Evolutionary conservation across 148 eudicot species (phyloP).

Genomic region (Chenopodium album): DNA sequence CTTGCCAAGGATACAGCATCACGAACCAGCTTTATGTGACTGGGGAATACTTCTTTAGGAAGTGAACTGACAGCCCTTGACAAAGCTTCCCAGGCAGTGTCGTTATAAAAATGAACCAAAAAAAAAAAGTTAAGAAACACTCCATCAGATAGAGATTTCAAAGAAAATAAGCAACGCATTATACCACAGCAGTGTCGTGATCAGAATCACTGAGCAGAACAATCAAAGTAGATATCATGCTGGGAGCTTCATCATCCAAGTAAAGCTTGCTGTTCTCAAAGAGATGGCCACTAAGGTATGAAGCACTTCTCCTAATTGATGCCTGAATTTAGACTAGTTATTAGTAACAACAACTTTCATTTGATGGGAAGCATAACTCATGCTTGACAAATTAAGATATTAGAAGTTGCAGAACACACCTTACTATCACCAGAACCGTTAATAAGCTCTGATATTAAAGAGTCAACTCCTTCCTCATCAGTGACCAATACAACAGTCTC

Average conservation of each 20-base stretch:
- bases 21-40: constrained; percentile 84
- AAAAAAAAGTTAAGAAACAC: constrained; percentile 26
- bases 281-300: constrained; percentile 83
- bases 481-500: constrained; percentile 94
- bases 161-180: constrained; percentile 9
- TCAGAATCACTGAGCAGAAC: constrained; percentile 93
- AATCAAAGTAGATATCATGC: constrained; percentile 79
- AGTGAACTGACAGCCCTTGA: constrained; percentile 72
- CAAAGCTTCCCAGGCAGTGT: constrained; percentile 96
- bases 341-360: constrained; percentile 1
- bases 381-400: background rate
- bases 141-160: background rate
- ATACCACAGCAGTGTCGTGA: constrained; percentile 68
- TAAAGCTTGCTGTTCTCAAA: constrained; percentile 87
- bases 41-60: constrained; percentile 92
- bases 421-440: constrained; percentile 77
- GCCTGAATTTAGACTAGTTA: constrained; percentile 39
- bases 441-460: constrained; percentile 76
- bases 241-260: constrained; percentile 90
- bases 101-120: no score
- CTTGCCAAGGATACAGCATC: constrained; percentile 94
- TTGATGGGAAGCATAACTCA: background rate
- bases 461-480: constrained; percentile 91
- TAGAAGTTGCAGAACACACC: constrained; percentile 31
- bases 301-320: constrained; percentile 66